phyloP scores from a whole-genome alignment of 2,329 filamentous ascomycete species.

The Claviceps sp. region DNA sequence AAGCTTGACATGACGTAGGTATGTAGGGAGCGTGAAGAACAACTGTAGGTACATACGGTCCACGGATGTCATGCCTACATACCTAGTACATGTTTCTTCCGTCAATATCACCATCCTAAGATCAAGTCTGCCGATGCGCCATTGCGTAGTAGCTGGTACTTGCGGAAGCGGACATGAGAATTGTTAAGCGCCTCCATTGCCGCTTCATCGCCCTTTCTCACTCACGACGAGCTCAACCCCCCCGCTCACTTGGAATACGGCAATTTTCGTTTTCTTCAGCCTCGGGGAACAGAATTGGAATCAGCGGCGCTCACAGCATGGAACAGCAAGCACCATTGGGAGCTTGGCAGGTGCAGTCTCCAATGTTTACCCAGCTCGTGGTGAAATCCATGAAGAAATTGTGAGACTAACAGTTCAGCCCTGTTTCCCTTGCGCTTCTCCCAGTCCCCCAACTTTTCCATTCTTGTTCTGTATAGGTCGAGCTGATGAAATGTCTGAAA shows the following conservation, averaged over 20 bases:
- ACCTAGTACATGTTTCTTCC: neutral
- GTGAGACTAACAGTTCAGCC: conserved; percentile 33
- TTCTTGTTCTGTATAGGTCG: neutral
- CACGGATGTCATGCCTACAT: neutral
- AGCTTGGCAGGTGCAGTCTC: conserved; percentile 25
- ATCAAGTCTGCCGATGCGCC: neutral
- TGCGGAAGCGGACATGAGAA: conserved; percentile 9
- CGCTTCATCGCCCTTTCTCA: neutral
- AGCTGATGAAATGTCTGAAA: neutral
- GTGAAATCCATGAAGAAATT: conserved; percentile 68
- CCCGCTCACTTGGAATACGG: neutral
- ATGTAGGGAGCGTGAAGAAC: no score
- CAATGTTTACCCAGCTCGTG: conserved; percentile 42
- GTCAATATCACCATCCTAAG: neutral
- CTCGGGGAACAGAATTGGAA: neutral
- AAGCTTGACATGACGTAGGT: no score
- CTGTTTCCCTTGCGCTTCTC: neutral
- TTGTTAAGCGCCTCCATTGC: neutral
- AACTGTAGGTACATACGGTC: no score
- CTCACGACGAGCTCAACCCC: neutral
- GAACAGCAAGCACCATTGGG: conserved; percentile 20
- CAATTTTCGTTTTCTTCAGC: neutral
- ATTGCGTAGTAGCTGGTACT: neutral
- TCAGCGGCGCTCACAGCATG: neutral
- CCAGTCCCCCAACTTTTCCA: neutral